Evolutionary conservation across 1,284 basidiomycete species (phyloP).

Genomic region (Phellinidium pouzarii): DNA sequence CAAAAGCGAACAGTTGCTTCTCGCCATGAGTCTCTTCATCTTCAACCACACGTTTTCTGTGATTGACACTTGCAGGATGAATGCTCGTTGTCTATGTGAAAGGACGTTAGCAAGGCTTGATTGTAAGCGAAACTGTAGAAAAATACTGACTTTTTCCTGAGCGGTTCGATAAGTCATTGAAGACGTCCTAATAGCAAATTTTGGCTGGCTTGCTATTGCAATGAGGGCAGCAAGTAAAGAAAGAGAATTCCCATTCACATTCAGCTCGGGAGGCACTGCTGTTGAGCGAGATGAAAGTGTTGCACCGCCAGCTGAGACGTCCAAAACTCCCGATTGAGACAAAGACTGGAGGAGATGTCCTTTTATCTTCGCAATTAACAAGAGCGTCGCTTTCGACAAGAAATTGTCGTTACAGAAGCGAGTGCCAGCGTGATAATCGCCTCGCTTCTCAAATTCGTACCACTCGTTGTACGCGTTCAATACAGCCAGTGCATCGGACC

Average conservation of each 20-base stretch:
- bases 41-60: slow-evolving; percentile 54
- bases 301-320: slow-evolving; percentile 62
- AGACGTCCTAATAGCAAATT: slow-evolving; percentile 82
- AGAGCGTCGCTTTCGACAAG: slow-evolving; percentile 76
- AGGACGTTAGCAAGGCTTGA: slow-evolving; percentile 17
- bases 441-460: slow-evolving; percentile 63
- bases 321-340: slow-evolving; percentile 77
- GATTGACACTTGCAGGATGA: slow-evolving; percentile 85
- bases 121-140: neutral
- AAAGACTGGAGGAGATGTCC: slow-evolving; percentile 74
- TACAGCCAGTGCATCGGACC: slow-evolving; percentile 81
- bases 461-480: slow-evolving; percentile 81
- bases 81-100: slow-evolving; percentile 57
- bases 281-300: slow-evolving; percentile 22
- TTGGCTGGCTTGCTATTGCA: slow-evolving; percentile 85
- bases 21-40: slow-evolving; percentile 41
- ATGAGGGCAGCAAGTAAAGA: slow-evolving; percentile 85
- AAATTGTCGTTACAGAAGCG: slow-evolving; percentile 86
- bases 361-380: slow-evolving; percentile 83
- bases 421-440: slow-evolving; percentile 61
- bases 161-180: slow-evolving; percentile 73
- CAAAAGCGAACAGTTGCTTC: slow-evolving; percentile 81
- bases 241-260: slow-evolving; percentile 67
- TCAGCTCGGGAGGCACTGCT: slow-evolving; percentile 62
- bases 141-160: slow-evolving; percentile 74